Conservation (phyloP, 2,329 filamentous ascomycete genomes). For the Pseudomassariella vexata region DNA sequence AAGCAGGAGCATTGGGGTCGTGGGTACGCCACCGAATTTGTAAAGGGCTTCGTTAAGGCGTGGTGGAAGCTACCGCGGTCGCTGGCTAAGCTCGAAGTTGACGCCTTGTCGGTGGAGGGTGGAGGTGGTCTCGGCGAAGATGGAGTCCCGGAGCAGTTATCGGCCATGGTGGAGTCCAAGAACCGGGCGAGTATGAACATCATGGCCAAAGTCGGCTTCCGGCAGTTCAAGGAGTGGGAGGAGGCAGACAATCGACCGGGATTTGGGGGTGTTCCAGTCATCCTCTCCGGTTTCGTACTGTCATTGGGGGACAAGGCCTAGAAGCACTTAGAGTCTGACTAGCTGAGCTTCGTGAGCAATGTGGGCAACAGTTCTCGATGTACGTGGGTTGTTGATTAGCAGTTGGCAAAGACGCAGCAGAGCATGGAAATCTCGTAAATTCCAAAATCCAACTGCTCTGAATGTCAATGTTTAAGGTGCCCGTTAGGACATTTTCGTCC, state of each 20-base stretch:
- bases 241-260: slow-evolving; percentile 18
- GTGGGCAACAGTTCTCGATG: too few relatives aligned
- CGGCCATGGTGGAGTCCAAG: slow-evolving; percentile 38
- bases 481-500: too few relatives aligned
- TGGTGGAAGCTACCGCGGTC: slow-evolving; percentile 46
- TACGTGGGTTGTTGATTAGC: too few relatives aligned
- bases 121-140: slow-evolving; percentile 13
- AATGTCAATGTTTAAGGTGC: too few relatives aligned
- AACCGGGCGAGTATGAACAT: slow-evolving; percentile 52
- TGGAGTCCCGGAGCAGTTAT: slow-evolving; percentile 32
- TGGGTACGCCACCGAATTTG: slow-evolving; percentile 52
- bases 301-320: background rate
- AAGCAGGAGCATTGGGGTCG: slow-evolving; percentile 46
- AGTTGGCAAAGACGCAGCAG: too few relatives aligned
- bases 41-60: slow-evolving; percentile 36
- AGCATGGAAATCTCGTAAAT: too few relatives aligned
- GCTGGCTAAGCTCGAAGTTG: slow-evolving; percentile 37
- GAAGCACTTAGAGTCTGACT: too few relatives aligned
- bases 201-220: slow-evolving; percentile 50
- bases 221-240: slow-evolving; percentile 34
- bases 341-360: too few relatives aligned
- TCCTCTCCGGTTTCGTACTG: background rate
- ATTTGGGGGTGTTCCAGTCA: slow-evolving; percentile 3
- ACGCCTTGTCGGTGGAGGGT: slow-evolving; percentile 26
- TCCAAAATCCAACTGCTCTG: too few relatives aligned